These are phyloP conservation scores for Mycena vulgaris DNA, from an alignment of 768 basidiomycete genomes.

Conservation along the genomic window DNA sequence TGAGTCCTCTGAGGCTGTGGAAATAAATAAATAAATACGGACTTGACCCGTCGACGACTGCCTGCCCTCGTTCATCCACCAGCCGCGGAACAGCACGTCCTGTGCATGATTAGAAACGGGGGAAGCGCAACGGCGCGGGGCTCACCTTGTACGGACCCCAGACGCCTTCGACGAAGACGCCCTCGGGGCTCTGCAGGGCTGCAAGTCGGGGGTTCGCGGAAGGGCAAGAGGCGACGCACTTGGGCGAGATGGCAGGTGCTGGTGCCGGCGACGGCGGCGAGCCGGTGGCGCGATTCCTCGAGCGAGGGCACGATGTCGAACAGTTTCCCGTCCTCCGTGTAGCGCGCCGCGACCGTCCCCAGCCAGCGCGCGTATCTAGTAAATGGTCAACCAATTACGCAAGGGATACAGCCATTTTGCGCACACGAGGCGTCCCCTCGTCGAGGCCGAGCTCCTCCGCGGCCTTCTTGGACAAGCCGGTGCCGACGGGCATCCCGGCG, in stretches of 20 bases:
- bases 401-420: conserved; percentile 38
- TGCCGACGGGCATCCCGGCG: conserved; percentile 89
- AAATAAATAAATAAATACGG: conserved; percentile 30
- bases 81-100: conserved; percentile 92
- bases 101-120: conserved; percentile 47
- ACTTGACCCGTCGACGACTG: conserved; percentile 99
- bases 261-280: conserved; percentile 96
- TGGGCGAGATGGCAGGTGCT: conserved; percentile 97
- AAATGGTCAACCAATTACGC: neutral
- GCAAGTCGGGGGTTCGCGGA: neutral
- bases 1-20: neutral
- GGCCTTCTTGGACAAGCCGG: conserved; percentile 82
- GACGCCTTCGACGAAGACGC: conserved; percentile 91
- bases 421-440: conserved; percentile 89
- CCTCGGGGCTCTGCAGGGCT: conserved; percentile 77
- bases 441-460: conserved; percentile 89
- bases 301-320: conserved; percentile 71
- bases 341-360: conserved; percentile 91
- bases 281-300: conserved; percentile 82
- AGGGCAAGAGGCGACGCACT: conserved; percentile 55
- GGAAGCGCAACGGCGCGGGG: neutral
- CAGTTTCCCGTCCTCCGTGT: conserved; percentile 66
- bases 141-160: conserved; percentile 91
- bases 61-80: conserved; percentile 99
- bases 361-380: conserved; percentile 94